Evolutionary conservation across 148 eudicot species (phyloP).

Genomic region (Rhododendron williamsianum): DNA sequence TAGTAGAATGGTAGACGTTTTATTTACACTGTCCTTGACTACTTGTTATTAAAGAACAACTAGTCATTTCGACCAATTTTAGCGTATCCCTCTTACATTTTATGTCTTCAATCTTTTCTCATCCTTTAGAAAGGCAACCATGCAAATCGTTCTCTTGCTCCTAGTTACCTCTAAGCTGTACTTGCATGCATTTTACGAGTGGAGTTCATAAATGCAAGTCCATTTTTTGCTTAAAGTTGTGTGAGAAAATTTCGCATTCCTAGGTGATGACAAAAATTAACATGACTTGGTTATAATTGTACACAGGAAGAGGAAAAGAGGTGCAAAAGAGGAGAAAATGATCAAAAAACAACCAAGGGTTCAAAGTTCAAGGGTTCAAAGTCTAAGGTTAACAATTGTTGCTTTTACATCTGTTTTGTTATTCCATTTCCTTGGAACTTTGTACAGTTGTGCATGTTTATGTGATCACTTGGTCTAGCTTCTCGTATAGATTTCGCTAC

Average conservation of each 20-base stretch:
- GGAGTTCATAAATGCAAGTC: neutral
- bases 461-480: neutral
- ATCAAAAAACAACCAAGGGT: conserved; percentile 14
- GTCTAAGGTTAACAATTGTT: conserved; percentile 20
- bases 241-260: neutral
- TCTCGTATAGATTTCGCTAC: neutral
- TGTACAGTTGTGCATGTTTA: neutral
- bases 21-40: neutral
- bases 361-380: conserved; percentile 24
- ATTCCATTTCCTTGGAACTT: neutral
- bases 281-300: neutral
- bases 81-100: neutral
- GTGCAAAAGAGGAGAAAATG: conserved; percentile 28
- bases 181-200: neutral
- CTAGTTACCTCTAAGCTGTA: neutral
- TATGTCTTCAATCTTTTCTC: neutral
- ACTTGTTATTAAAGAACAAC: neutral
- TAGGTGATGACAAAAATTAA: neutral
- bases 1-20: neutral
- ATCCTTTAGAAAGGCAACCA: neutral
- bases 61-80: neutral
- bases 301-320: conserved; percentile 71
- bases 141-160: neutral
- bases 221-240: neutral
- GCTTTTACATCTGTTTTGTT: neutral